A percentile compares a stretch with the other conserved stretches of the same genome.
phyloP scores from a whole-genome alignment of 345 rosid species.

The Gossypium australe region DNA sequence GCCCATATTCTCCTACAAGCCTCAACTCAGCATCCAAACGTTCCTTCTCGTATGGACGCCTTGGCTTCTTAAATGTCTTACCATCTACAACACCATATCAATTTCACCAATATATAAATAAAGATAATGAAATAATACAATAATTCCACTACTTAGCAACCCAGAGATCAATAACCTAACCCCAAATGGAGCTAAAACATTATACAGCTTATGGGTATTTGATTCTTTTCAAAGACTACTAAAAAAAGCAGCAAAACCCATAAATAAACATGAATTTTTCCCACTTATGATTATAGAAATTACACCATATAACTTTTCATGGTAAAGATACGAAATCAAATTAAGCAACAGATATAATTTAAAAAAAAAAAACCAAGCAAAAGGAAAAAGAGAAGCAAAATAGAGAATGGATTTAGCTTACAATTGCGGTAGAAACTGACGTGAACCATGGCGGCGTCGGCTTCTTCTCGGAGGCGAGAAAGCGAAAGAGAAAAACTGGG shows the following conservation, averaged over 20 bases:
- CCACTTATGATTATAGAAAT: background rate
- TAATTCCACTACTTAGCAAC: background rate
- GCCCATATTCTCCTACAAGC: conserved; percentile 64
- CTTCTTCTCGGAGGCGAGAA: background rate
- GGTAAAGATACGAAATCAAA: too few species aligned
- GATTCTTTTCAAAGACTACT: background rate
- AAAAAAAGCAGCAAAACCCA: background rate
- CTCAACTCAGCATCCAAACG: conserved; percentile 55
- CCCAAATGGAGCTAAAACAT: background rate
- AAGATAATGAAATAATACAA: background rate
- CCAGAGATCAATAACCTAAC: background rate
- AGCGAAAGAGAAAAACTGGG: background rate
- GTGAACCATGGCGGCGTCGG: conserved; percentile 26
- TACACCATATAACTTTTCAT: background rate
- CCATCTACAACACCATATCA: conserved; percentile 23
- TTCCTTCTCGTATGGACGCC: conserved; percentile 50
- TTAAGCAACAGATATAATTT: background rate
- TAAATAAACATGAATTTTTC: background rate
- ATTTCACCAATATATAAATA: background rate
- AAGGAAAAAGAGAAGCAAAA: background rate
- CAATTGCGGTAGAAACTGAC: conserved; percentile 41
- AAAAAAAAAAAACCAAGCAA: background rate
- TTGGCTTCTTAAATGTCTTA: conserved; percentile 40
- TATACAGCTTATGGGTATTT: background rate
- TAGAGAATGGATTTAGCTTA: conserved; percentile 1